Evolutionary conservation across 1,284 basidiomycete species (phyloP).

Genomic region (Moesziomyces globuligerus): DNA sequence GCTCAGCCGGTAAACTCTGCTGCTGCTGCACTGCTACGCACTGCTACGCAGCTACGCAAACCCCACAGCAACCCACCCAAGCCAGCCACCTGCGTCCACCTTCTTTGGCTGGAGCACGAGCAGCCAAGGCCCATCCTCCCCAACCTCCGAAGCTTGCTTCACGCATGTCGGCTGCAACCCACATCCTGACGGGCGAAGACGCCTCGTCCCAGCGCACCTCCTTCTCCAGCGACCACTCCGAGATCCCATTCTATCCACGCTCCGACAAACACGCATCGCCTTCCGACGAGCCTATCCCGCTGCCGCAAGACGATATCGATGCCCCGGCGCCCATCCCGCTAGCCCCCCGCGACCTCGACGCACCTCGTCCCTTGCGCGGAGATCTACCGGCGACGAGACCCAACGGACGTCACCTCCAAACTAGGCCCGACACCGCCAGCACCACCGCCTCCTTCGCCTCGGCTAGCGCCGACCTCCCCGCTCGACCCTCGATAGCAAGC

Average conservation of each 20-base stretch:
- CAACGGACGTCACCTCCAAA: slow-evolving; percentile 4
- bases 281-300: slow-evolving; percentile 9
- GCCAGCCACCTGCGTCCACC: too few relatives aligned
- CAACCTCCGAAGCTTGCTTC: too few relatives aligned
- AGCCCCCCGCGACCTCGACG: slow-evolving; percentile 8
- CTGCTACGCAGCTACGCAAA: too few relatives aligned
- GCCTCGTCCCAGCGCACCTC: slow-evolving; percentile 13
- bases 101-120: too few relatives aligned
- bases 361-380: slow-evolving; percentile 2
- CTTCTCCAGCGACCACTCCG: slow-evolving; percentile 35
- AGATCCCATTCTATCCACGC: slow-evolving; percentile 34
- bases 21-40: too few relatives aligned
- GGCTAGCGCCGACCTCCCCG: slow-evolving; percentile 14
- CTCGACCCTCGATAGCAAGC: slow-evolving; percentile 7
- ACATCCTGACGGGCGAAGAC: slow-evolving; percentile 15
- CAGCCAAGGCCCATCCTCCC: too few relatives aligned
- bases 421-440: slow-evolving; percentile 24
- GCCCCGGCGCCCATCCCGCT: slow-evolving; percentile 3
- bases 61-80: too few relatives aligned
- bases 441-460: slow-evolving; percentile 27
- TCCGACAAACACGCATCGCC: slow-evolving; percentile 11
- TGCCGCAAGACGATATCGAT: slow-evolving; percentile 1
- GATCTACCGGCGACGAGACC: slow-evolving; percentile 5
- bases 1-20: too few relatives aligned
- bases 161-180: not conserved